phyloP scores from a whole-genome alignment of 2,329 filamentous ascomycete species.

The Aspergillus sp. region DNA sequence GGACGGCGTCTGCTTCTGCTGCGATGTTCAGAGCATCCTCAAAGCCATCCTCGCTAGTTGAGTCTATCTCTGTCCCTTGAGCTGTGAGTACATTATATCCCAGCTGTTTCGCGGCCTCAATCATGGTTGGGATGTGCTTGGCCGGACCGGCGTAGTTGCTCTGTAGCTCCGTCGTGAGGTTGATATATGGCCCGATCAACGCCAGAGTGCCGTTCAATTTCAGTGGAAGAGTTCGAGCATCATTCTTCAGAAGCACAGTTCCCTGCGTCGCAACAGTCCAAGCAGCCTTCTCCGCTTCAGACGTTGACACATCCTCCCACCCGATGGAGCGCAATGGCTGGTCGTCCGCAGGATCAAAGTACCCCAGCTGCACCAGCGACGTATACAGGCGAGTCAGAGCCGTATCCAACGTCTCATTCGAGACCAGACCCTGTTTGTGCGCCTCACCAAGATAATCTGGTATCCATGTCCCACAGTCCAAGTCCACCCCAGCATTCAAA shows the following conservation, averaged over 20 bases:
- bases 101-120: not conserved
- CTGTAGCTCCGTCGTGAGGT: not conserved
- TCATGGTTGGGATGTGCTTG: not conserved
- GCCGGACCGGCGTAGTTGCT: not conserved
- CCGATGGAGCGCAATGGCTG: not conserved
- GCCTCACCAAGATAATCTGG: not conserved
- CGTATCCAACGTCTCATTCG: not conserved
- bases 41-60: not conserved
- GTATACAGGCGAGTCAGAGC: not conserved
- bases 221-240: not conserved
- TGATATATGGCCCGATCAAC: not conserved
- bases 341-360: not conserved
- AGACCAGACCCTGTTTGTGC: not conserved
- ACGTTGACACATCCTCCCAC: not conserved
- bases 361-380: not conserved
- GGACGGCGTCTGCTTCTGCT: not conserved
- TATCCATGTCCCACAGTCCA: not conserved
- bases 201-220: not conserved
- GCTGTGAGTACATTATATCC: not conserved
- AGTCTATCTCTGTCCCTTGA: not conserved
- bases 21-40: not conserved
- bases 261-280: not conserved
- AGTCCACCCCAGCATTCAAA: not conserved
- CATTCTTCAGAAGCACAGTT: not conserved
- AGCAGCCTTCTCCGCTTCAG: not conserved